Conservation (phyloP, 2,329 filamentous ascomycete genomes). For the Aspergillus niger region DNA sequence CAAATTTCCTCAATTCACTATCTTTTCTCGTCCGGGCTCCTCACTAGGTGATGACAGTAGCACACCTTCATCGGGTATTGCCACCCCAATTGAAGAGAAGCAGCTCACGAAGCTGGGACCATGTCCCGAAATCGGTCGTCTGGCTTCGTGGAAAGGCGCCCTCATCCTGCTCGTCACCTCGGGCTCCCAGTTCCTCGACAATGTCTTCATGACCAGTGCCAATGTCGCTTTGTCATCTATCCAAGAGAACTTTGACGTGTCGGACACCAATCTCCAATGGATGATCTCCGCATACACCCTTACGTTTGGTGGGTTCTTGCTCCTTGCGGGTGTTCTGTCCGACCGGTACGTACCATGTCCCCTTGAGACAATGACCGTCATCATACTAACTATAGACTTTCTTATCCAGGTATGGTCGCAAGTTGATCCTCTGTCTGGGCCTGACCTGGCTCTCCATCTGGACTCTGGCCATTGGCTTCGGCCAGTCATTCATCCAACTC, state of each 20-base stretch:
- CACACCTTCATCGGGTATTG: constrained; percentile 18
- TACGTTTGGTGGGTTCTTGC: constrained; percentile 42
- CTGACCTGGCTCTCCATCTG: constrained; percentile 40
- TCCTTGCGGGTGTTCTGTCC: constrained; percentile 37
- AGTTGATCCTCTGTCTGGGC: constrained; percentile 42
- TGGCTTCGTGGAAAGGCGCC: constrained; percentile 42
- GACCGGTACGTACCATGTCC: constrained; percentile 28
- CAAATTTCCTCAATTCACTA: constrained; percentile 21
- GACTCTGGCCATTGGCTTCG: constrained; percentile 43
- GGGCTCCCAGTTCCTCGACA: constrained; percentile 48
- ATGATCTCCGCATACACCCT: constrained; percentile 47
- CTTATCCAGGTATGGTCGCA: constrained; percentile 36
- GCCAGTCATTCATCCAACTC: constrained; percentile 45
- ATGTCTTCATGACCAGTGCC: constrained; percentile 48
- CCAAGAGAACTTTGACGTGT: constrained; percentile 40
- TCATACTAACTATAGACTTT: background rate
- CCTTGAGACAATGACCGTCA: background rate
- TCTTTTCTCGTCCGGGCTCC: constrained; percentile 17
- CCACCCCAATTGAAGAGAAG: constrained; percentile 23
- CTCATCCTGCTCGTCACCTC: constrained; percentile 45
- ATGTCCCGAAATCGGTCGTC: constrained; percentile 35
- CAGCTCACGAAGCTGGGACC: constrained; percentile 24
- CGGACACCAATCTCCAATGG: constrained; percentile 43
- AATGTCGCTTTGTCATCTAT: constrained; percentile 47
- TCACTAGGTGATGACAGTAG: constrained; percentile 12